These are phyloP conservation scores for Boletus rufocinnamomeus DNA, from an alignment of 768 basidiomycete genomes.

Conservation along the genomic window DNA sequence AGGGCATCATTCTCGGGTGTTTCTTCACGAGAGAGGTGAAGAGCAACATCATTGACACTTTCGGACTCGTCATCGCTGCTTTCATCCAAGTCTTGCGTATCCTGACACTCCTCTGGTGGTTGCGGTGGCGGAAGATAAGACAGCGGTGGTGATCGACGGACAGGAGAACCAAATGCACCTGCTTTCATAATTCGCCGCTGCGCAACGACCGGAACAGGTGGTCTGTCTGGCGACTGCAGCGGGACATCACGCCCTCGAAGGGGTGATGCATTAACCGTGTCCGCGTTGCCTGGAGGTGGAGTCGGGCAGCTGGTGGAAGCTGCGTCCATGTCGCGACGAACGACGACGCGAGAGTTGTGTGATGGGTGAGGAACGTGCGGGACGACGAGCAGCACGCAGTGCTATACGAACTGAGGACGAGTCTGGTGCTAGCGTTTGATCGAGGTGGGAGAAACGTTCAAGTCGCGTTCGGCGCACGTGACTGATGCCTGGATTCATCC, in stretches of 20 bases:
- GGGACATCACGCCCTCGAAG: conserved; percentile 54
- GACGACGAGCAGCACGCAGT: background rate
- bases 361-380: background rate
- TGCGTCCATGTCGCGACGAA: conserved; percentile 21
- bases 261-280: conserved; percentile 44
- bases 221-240: conserved; percentile 54
- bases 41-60: conserved; percentile 26
- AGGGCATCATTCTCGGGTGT: conserved; percentile 51
- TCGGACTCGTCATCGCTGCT: conserved; percentile 37
- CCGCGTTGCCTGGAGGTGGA: conserved; percentile 36
- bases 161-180: conserved; percentile 32
- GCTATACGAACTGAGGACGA: background rate
- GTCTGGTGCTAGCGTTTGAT: conserved; percentile 16
- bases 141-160: conserved; percentile 54
- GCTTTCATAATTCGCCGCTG: conserved; percentile 33
- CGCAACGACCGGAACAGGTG: conserved; percentile 38
- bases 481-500: conserved; percentile 10
- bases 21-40: conserved; percentile 38
- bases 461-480: conserved; percentile 36
- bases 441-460: conserved; percentile 24
- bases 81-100: conserved; percentile 21
- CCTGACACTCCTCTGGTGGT: conserved; percentile 17
- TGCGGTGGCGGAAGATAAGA: conserved; percentile 41
- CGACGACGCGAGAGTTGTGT: background rate
- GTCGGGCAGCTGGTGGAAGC: conserved; percentile 29